Conservation (phyloP, 2,329 filamentous ascomycete species). For the Fusarium oxysporum region DNA sequence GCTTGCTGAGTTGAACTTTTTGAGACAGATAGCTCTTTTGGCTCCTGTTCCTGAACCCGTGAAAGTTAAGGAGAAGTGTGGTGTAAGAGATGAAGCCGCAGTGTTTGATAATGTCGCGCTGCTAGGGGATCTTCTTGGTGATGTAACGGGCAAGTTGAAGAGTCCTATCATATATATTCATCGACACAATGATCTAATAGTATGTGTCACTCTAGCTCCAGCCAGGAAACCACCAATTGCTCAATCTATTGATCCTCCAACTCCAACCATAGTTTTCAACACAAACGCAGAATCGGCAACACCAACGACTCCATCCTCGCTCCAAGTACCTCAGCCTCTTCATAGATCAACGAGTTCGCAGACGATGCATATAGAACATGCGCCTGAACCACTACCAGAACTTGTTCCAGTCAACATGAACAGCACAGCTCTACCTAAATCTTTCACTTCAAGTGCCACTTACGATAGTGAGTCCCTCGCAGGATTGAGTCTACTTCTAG, state of each 20-base stretch:
- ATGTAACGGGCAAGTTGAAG: neutral
- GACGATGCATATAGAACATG: neutral
- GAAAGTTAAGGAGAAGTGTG: neutral
- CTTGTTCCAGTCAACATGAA: conserved; percentile 19
- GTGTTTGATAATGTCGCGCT: conserved; percentile 36
- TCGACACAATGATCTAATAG: neutral
- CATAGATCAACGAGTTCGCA: neutral
- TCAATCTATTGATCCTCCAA: neutral
- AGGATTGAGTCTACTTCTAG: conserved; percentile 19
- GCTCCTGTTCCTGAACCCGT: conserved; percentile 9
- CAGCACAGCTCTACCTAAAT: neutral
- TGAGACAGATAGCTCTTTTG: conserved; percentile 37
- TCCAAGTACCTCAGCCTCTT: neutral
- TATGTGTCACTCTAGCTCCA: neutral
- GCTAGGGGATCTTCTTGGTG: conserved; percentile 33
- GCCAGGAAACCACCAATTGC: neutral
- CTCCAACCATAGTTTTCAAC: neutral
- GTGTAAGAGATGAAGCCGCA: neutral
- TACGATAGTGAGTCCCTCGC: conserved; percentile 1
- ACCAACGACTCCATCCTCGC: neutral
- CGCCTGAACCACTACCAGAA: conserved; percentile 13
- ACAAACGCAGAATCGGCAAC: neutral
- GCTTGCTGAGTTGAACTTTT: conserved; percentile 46
- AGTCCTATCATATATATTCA: too few relatives aligned
- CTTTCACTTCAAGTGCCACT: neutral